A percentile compares a stretch with the other conserved stretches of the same genome.
Evolutionary conservation across 2,329 filamentous ascomycete species (phyloP).

Genomic region (Hypomyces rosellus): DNA sequence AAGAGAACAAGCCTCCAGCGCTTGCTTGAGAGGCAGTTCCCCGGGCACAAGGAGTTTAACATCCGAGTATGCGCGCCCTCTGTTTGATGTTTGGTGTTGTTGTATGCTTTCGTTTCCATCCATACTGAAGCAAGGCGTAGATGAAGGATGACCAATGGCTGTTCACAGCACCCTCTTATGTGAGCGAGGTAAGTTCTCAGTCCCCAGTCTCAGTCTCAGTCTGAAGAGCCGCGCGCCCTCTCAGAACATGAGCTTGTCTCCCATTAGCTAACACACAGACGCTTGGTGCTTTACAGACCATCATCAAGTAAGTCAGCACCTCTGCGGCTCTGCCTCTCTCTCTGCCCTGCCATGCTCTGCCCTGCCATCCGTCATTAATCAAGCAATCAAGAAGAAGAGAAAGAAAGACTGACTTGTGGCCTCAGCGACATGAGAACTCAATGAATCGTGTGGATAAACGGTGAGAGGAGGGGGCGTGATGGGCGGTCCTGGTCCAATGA

Average conservation of each 20-base stretch:
- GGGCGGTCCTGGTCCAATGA: neutral
- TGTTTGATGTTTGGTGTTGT: neutral
- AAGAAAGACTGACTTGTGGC: no score
- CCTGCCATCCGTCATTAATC: no score
- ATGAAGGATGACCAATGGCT: slow-evolving; percentile 25
- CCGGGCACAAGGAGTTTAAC: slow-evolving; percentile 20
- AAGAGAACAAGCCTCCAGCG: slow-evolving; percentile 20
- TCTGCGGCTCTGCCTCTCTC: neutral
- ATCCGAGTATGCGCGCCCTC: slow-evolving; percentile 18
- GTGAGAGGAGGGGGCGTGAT: no score
- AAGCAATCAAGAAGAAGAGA: no score
- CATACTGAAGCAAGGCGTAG: slow-evolving; percentile 15
- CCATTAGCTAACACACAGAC: no score
- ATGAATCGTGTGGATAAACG: neutral
- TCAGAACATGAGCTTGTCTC: no score
- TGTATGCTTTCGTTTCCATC: neutral
- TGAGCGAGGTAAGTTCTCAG: neutral
- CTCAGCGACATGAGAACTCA: neutral
- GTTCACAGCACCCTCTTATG: slow-evolving; percentile 18
- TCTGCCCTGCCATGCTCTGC: neutral
- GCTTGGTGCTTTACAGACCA: neutral
- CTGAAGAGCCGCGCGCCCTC: neutral
- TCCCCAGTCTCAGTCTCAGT: neutral
- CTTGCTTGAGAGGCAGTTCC: slow-evolving; percentile 21
- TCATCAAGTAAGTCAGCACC: neutral